phyloP scores from a whole-genome alignment of 805 yeast species.

The Wickerhamiella kurtzmanii region DNA sequence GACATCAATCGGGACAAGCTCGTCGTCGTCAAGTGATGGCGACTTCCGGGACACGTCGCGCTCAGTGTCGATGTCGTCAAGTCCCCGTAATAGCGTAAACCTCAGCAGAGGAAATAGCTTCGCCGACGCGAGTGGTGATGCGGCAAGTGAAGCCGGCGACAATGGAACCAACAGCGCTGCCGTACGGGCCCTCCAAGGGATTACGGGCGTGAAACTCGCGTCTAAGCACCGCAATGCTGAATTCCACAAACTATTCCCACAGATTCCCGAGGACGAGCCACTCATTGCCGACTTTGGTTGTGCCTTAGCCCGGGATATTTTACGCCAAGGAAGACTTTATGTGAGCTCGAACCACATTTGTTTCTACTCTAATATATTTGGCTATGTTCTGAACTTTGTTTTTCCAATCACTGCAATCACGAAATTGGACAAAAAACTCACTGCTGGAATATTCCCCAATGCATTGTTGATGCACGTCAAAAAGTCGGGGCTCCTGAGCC shows the following conservation, averaged over 20 bases:
- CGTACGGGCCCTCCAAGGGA: too few species aligned
- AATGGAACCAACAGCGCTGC: too few species aligned
- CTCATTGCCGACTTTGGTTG: constrained; percentile 80
- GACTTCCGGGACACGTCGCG: not conserved
- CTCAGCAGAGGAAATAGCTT: not conserved
- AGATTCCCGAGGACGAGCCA: constrained; percentile 54
- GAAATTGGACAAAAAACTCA: constrained; percentile 62
- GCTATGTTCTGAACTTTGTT: constrained; percentile 77
- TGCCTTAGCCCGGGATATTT: constrained; percentile 74
- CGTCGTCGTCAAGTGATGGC: not conserved
- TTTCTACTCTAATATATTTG: constrained; percentile 74
- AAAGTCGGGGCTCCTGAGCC: not conserved
- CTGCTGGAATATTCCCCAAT: constrained; percentile 85
- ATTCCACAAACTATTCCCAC: constrained; percentile 62
- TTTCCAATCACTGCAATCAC: constrained; percentile 59
- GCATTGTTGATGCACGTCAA: constrained; percentile 51
- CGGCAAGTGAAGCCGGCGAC: not conserved
- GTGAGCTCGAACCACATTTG: constrained; percentile 67
- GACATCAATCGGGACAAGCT: not conserved
- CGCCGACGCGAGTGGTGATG: not conserved
- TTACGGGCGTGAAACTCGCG: constrained; percentile 28
- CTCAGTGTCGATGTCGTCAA: not conserved
- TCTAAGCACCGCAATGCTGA: constrained; percentile 51
- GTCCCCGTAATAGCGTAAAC: not conserved
- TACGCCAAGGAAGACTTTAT: constrained; percentile 77